Evolutionary conservation across 306 rosid genomes (phyloP).

Genomic region (Quercus parvula): DNA sequence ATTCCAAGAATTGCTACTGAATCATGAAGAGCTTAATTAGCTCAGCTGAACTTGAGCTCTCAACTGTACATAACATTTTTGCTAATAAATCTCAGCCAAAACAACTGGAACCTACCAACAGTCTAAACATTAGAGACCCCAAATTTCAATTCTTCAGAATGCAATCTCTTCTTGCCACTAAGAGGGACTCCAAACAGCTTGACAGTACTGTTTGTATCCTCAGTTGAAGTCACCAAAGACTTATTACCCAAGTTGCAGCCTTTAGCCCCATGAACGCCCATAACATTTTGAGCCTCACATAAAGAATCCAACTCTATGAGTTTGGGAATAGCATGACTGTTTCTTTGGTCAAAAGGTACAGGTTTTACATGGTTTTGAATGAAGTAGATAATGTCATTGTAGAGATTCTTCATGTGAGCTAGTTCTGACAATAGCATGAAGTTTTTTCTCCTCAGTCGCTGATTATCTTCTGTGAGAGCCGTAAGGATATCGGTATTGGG

Average conservation of each 20-base stretch:
- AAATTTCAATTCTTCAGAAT: slow-evolving; percentile 19
- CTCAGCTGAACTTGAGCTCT: slow-evolving; percentile 20
- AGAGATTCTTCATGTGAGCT: slow-evolving; percentile 76
- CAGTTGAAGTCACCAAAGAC: slow-evolving; percentile 13
- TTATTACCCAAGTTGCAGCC: slow-evolving; percentile 2
- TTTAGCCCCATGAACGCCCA: slow-evolving; percentile 8
- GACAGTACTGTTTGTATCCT: slow-evolving; percentile 26
- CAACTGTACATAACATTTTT: slow-evolving; percentile 23
- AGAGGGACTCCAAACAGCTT: slow-evolving; percentile 69
- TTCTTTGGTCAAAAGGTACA: slow-evolving; percentile 30
- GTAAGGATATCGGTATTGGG: slow-evolving; percentile 38
- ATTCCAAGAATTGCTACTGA: not conserved
- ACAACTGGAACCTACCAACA: not conserved
- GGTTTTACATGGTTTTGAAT: slow-evolving; percentile 76
- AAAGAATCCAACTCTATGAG: slow-evolving; percentile 46
- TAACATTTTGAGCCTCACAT: not conserved
- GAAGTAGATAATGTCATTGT: slow-evolving; percentile 70
- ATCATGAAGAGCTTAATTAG: slow-evolving; percentile 3
- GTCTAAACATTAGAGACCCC: not conserved
- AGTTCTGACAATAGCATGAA: slow-evolving; percentile 71
- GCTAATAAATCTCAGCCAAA: slow-evolving; percentile 23
- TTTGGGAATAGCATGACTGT: slow-evolving; percentile 25
- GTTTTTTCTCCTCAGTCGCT: slow-evolving; percentile 63
- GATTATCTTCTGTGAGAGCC: slow-evolving; percentile 66
- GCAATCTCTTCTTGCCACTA: slow-evolving; percentile 56